A percentile compares a stretch with the other conserved stretches of the same genome.
These are phyloP conservation scores for Dictyostelium firmibasis DNA, from an alignment of 78 protist genomes.

Conservation along the genomic window DNA sequence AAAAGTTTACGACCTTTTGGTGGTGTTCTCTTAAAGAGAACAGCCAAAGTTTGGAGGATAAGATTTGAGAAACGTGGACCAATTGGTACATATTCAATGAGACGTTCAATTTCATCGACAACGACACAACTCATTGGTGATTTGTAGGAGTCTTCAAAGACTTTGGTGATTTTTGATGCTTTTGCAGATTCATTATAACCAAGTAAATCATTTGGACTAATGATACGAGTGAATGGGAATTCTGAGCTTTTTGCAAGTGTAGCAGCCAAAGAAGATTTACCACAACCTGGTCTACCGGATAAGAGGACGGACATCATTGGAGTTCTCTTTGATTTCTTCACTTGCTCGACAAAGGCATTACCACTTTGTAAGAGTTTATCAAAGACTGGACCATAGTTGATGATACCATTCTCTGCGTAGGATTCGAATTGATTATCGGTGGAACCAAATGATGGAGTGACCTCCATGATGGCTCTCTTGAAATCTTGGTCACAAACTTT, in stretches of 20 bases:
- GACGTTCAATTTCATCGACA: constrained; percentile 97
- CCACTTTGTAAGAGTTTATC: constrained; percentile 75
- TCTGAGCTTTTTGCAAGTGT: constrained; percentile 85
- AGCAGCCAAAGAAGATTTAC: constrained; percentile 98
- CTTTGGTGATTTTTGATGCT: constrained; percentile 81
- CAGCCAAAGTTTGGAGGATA: constrained; percentile 95
- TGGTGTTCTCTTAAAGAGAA: constrained; percentile 88
- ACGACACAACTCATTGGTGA: constrained; percentile 94
- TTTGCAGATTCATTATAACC: constrained; percentile 89
- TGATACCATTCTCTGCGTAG: constrained; percentile 85
- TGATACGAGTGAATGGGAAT: constrained; percentile 95
- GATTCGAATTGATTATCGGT: constrained; percentile 78
- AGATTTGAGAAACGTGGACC: constrained; percentile 98
- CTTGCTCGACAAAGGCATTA: constrained; percentile 80
- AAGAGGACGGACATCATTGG: constrained; percentile 91
- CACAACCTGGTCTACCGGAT: constrained; percentile 91
- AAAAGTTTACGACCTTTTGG: constrained; percentile 93
- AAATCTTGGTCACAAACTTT: constrained; percentile 89
- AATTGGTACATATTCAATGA: constrained; percentile 94
- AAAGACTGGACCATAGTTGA: constrained; percentile 81
- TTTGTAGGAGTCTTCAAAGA: constrained; percentile 98
- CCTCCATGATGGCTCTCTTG: constrained; percentile 90
- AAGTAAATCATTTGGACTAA: constrained; percentile 90
- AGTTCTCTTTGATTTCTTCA: constrained; percentile 77
- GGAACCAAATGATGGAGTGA: constrained; percentile 95